Evolutionary conservation across 371 early-diverging fungal species (phyloP), one percentile per base, ranked within the genome.

Genomic region (Mucor circinelloides): DNA sequence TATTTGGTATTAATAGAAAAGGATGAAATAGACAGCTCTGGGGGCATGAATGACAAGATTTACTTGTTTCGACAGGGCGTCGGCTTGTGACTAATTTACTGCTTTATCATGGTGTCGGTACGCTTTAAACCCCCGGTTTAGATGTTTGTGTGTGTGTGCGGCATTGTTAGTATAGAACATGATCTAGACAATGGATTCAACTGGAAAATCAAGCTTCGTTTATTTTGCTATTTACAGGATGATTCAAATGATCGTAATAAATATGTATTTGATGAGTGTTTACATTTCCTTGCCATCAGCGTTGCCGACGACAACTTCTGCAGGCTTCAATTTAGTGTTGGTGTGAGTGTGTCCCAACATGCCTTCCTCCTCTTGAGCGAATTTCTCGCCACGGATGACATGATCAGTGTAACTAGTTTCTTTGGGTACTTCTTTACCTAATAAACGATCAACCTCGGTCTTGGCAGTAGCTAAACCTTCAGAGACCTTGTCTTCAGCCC

Each of bases 321-420:
- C 72, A 30, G 72, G 64, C 23, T 64, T 69, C n/a, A 36, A 31
- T 25, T 58, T 48, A 21, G 38, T 31, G 30, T 69, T 66, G 15
- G 57, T 6, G 21, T 63, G 69, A 17, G 72, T 72, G 19, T 66
- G 67, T 58, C 71, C 71, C 42, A 76, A 57, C 15, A 64, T 56
- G 28, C 70, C 77, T 21, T 66, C 71, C 58, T 76, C 77, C 25
- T 70, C 77, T 55, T 72, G 73, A 46, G 77, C 77, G 63, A 64
- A 76, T 15, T 64, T 63, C 59, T 76, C 73, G 52, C 77, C 73
- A 17, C 77, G 73, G 17, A 50, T 30, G 19, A 75, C 64, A 28
- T 63, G 60, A 5, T 58, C 73, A 46, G n/a, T 28, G 9, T 42
- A 52, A 10, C 58, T 58, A 3, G 23, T 21, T 1, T 62, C 32